Base-by-base conservation (phyloP, 306 rosid genomes). In the Cucumis cinereus region DNA sequence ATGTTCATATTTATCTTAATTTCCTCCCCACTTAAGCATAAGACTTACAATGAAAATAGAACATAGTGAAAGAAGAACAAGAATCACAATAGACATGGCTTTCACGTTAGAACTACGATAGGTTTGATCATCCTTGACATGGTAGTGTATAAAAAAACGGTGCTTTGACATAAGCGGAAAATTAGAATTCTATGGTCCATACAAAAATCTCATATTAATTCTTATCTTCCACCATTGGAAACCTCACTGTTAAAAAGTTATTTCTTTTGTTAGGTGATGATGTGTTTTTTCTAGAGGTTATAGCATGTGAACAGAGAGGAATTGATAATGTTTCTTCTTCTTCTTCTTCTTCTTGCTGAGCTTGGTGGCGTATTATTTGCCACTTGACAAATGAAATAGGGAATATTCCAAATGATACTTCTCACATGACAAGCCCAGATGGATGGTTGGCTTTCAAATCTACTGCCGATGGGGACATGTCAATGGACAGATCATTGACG, bases 321-420 rank as follows among this genome's bases (percentile, higher is more conserved):
- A 43, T 30, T 43, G 74, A 45, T 43, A 14, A 45, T 41, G 22
- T 45, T 62, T 62, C 10, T 36, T 68, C 10, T 40, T 40, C 20
- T 20, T 68, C 26, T 33, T 30, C 35, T 30, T 30, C 35, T 30
- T 30, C 35, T 30, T 30, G 35, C 35, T 30, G 35, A 30, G 71
- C 52, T 41, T 67, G 10, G 54, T 50, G 41, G 5, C 26, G 58
- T 24, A 47, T 70, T 22, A 16, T 47, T 70, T 49, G 33, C 22
- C 58, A 47, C 41, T 70, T 45, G 57, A 47, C 75, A 45, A 45
- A 47, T 20, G n/a, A 47, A 45, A 47, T 24, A 26, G 23, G 75
- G 75, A 70, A 70, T 70, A 70, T 70, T 70, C 75, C 40, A 70
- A 13, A 12, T 0, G 75, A 70, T 70, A 15, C 75, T 70, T 17